Conservation (phyloP, 768 basidiomycete species). For the Clitopilus hobsonii region DNA sequence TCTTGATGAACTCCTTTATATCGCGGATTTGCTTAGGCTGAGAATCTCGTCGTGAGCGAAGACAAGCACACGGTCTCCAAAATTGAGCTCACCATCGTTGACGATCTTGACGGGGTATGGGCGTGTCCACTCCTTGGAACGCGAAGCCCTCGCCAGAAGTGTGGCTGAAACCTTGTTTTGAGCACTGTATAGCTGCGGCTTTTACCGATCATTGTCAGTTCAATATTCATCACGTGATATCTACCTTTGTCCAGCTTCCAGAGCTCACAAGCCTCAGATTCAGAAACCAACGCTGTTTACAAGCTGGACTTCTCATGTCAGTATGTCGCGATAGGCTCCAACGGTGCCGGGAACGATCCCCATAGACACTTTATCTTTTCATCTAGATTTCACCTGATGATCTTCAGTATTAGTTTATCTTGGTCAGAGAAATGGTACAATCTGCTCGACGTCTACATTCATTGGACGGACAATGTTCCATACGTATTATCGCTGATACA, state of each 20-base stretch:
- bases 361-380: too few relatives aligned
- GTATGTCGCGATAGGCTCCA: too few relatives aligned
- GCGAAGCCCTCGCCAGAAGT: not conserved
- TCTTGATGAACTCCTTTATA: constrained; percentile 98
- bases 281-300: too few relatives aligned
- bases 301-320: too few relatives aligned
- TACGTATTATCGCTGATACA: too few relatives aligned
- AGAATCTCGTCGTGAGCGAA: constrained; percentile 4
- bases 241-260: not conserved
- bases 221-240: constrained; percentile 1
- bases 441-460: too few relatives aligned
- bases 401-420: too few relatives aligned
- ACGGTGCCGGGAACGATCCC: too few relatives aligned
- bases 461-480: too few relatives aligned
- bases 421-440: too few relatives aligned
- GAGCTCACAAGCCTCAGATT: too few relatives aligned
- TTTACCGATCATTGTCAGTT: constrained; percentile 10
- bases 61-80: not conserved
- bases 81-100: constrained; percentile 34
- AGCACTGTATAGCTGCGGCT: constrained; percentile 20
- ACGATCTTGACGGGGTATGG: constrained; percentile 28
- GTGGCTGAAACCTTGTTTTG: constrained; percentile 34
- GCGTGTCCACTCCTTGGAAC: constrained; percentile 4
- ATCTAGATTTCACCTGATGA: too few relatives aligned
- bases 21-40: constrained; percentile 98